Conservation (phyloP, 768 basidiomycete species). For the Trametopsis cervina region DNA sequence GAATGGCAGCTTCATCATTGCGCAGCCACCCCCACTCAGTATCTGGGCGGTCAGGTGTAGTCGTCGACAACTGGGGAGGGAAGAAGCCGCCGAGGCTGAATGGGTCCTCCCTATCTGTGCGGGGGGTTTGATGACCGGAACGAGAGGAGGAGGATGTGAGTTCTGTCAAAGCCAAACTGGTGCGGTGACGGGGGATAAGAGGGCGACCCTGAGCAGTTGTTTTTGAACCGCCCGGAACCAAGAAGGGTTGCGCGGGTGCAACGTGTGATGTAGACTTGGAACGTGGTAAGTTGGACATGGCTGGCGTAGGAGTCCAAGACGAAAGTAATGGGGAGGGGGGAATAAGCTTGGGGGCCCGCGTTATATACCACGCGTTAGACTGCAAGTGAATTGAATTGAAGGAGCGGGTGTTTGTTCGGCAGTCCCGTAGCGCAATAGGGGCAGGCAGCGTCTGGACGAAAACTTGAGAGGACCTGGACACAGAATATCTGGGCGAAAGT, state of each 20-base stretch:
- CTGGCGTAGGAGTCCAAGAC: constrained; percentile 15
- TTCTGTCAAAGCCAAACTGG: constrained; percentile 11
- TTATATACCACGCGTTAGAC: not conserved
- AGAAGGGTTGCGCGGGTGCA: constrained; percentile 4
- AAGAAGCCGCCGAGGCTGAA: constrained; percentile 46
- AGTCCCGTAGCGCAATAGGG: no score
- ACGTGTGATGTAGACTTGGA: constrained; percentile 25
- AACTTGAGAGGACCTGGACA: no score
- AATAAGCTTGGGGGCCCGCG: not conserved
- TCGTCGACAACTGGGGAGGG: constrained; percentile 27
- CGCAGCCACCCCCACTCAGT: constrained; percentile 39
- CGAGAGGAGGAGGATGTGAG: not conserved
- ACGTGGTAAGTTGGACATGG: constrained; percentile 24
- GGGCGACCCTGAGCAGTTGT: constrained; percentile 11
- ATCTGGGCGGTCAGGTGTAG: constrained; percentile 16
- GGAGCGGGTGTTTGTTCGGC: no score
- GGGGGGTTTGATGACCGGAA: constrained; percentile 17
- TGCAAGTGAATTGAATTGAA: not conserved
- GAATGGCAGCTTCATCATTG: constrained; percentile 18
- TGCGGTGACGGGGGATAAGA: constrained; percentile 15
- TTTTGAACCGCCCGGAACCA: constrained; percentile 4
- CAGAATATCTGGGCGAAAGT: no score
- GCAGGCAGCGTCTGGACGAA: no score
- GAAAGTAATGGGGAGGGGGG: constrained; percentile 1
- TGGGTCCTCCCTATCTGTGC: constrained; percentile 33